A percentile compares a stretch with the other conserved stretches of the same genome.
phyloP scores from a whole-genome alignment of 176 grass and related monocot genomes.

The Hyparrhenia diplandra region DNA sequence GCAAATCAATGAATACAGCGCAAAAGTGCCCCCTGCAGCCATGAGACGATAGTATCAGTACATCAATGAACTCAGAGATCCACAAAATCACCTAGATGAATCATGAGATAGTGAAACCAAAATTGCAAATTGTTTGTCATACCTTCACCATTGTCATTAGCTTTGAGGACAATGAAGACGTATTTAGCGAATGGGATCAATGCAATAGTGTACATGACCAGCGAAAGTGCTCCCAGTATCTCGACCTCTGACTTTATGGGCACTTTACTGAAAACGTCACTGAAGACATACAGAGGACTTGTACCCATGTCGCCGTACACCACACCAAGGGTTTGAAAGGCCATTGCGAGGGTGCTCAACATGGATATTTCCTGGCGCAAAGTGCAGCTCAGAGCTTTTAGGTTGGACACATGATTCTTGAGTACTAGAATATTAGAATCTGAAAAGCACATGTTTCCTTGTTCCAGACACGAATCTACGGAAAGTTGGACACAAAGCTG shows the following conservation, averaged over 20 bases:
- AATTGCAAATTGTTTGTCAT: slow-evolving; percentile 3
- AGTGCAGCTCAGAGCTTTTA: slow-evolving; percentile 19
- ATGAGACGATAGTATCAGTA: background rate
- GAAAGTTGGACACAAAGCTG: background rate
- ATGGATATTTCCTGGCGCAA: slow-evolving; percentile 60
- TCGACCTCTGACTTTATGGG: slow-evolving; percentile 88
- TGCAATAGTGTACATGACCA: slow-evolving; percentile 94
- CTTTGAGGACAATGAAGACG: slow-evolving; percentile 91
- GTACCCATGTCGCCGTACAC: slow-evolving; percentile 98
- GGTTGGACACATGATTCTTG: background rate
- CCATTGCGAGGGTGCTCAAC: slow-evolving; percentile 70
- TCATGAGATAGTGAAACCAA: background rate
- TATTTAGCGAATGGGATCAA: slow-evolving; percentile 85
- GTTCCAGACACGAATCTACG: background rate
- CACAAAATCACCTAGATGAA: background rate
- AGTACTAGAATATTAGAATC: background rate
- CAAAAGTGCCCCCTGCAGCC: slow-evolving; percentile 84
- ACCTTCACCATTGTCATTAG: slow-evolving; percentile 97
- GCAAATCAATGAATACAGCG: slow-evolving; percentile 89
- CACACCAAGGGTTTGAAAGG: slow-evolving; percentile 94
- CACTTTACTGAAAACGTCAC: slow-evolving; percentile 97
- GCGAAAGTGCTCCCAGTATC: slow-evolving; percentile 80
- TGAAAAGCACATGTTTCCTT: background rate
- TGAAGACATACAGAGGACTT: slow-evolving; percentile 94
- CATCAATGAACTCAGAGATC: background rate